Base-by-base conservation (phyloP, 352 stramenopile species). In the Phytopythium delawarense region DNA sequence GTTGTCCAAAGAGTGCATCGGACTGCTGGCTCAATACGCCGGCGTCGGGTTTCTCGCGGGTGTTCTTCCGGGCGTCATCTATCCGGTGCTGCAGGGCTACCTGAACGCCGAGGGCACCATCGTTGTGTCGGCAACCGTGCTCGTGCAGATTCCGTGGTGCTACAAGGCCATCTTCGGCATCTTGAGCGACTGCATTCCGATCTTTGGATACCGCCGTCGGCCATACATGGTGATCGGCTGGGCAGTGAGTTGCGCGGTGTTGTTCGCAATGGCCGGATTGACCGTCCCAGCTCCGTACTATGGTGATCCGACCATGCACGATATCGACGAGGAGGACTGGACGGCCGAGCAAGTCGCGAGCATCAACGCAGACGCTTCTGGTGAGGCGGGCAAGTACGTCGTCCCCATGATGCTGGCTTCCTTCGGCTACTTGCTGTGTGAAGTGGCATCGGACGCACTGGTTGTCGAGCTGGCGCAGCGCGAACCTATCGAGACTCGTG, bases 391-490 rank as follows among this genome's bases (percentile, higher is more conserved):
- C 20, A 70, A 76, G 30, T 81, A 81, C 40, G 70, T 85, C 0
- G 44, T 85, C 40, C 70, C 71, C 13, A 80, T 86, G 76, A 84
- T 85, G 76, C 51, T 88, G 13, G 70, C 75, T 9, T 72, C 72
- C 1, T 78, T 85, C 42, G 76, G 78, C 9, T 88, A 81, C 46
- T 59, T 85, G 11, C 23, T 81, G 9, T 71, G 69, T 34, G 78
- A 87, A 18, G 75, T 81, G 21, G 68, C 78, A 2, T 76, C 75
- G 2, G 78, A 87, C 60, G 75, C 81, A n/a, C 71, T 88, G 58
- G 70, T 87, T 18, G 77, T 88, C 12, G 76, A 89, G 71, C 68
- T 73, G 54, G 67, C 72, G 55, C 65, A 84, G 53, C 71, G 75
- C 21, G 75, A 88, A 37, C 77, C 69, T 16, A 50, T 85, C 3